Percentiles rank a stretch among this genome's conserved stretches.
phyloP scores from a whole-genome alignment of 1,284 basidiomycete species.

The Malassezia obtusa region DNA sequence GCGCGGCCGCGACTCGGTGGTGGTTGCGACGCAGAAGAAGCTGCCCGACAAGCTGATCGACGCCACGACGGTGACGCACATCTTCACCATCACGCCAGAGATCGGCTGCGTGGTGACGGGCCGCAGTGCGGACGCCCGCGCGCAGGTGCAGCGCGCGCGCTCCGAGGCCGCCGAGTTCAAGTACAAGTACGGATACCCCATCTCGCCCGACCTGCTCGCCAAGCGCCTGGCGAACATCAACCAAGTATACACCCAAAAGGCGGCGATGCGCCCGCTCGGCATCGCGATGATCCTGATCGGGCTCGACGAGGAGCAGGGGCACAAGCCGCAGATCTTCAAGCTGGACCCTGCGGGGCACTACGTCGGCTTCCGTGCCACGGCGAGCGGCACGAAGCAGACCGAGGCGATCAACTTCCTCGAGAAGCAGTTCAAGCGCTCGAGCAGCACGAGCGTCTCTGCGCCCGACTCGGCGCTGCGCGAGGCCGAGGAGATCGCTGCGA shows the following conservation, averaged over 20 bases:
- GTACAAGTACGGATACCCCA: constrained; percentile 93
- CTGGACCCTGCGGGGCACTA: constrained; percentile 98
- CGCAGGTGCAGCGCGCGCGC: constrained; percentile 79
- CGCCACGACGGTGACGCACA: constrained; percentile 83
- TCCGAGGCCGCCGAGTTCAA: constrained; percentile 86
- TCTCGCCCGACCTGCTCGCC: constrained; percentile 86
- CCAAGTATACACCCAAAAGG: constrained; percentile 95
- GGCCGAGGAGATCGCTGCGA: constrained; percentile 23
- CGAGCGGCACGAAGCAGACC: constrained; percentile 93
- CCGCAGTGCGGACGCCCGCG: constrained; percentile 80
- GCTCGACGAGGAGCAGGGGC: constrained; percentile 65
- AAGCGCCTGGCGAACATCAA: constrained; percentile 95
- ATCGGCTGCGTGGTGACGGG: constrained; percentile 98
- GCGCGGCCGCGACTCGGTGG: constrained; percentile 82
- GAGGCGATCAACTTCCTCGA: constrained; percentile 93
- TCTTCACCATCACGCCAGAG: constrained; percentile 89
- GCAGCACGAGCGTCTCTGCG: constrained; percentile 15
- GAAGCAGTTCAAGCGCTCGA: constrained; percentile 77
- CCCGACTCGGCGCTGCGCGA: constrained; percentile 32
- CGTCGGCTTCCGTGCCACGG: constrained; percentile 92
- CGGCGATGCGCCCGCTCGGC: constrained; percentile 91
- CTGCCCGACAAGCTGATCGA: constrained; percentile 97
- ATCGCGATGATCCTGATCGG: constrained; percentile 96
- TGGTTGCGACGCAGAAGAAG: constrained; percentile 96
- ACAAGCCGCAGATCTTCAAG: constrained; percentile 79